These are phyloP conservation scores for Yarrowia galli DNA, from an alignment of 1,139 yeast species.

Conservation along the genomic window DNA sequence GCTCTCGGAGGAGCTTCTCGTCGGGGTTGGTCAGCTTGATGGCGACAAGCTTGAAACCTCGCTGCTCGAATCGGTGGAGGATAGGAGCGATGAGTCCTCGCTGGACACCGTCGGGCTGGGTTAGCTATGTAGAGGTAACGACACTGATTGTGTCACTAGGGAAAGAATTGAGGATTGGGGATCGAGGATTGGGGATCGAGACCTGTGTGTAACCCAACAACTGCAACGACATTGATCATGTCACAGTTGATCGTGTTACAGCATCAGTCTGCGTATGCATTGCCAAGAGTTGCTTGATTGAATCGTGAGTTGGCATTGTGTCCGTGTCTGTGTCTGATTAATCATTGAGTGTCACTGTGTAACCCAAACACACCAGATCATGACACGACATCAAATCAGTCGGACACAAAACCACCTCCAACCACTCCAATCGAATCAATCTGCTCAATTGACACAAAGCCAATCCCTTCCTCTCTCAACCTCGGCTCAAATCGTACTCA, in stretches of 20 bases:
- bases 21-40: constrained; percentile 90
- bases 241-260: too few species aligned
- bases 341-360: too few species aligned
- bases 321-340: too few species aligned
- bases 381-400: not conserved
- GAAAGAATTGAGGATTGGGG: too few species aligned
- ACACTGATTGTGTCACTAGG: too few species aligned
- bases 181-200: too few species aligned
- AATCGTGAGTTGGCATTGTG: too few species aligned
- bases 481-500: constrained; percentile 1
- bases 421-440: not conserved
- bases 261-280: too few species aligned
- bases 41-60: constrained; percentile 97
- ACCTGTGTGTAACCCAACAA: too few species aligned
- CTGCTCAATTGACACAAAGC: not conserved
- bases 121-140: not conserved
- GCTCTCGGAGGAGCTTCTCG: constrained; percentile 86
- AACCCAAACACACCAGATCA: too few species aligned
- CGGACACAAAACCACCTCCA: not conserved
- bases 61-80: constrained; percentile 92
- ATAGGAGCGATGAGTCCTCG: constrained; percentile 94
- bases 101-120: constrained; percentile 97
- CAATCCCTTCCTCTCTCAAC: not conserved
- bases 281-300: too few species aligned
- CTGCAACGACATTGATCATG: too few species aligned